Base-by-base conservation (phyloP, 129 eudicot genomes). In the Flaveria linearis region DNA sequence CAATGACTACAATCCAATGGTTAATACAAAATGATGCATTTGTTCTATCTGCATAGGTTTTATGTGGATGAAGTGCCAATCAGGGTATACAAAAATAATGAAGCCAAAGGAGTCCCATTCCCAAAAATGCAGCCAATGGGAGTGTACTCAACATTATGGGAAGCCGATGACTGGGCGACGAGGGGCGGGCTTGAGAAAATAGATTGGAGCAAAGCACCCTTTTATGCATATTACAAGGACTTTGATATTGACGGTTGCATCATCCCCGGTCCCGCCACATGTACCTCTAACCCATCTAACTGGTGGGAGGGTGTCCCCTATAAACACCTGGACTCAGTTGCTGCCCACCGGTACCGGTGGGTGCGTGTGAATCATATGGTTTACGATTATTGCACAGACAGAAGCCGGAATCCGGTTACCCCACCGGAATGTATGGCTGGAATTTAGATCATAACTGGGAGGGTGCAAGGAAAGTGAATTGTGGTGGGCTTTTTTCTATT, bases 81-180 rank as follows among this genome's bases (percentile, higher is more conserved):
- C 15, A 86, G 98, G 26, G 97, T 94, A 7, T 94, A 85, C 90
- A 94, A 91, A 81, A 94, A 94, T 85, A 81, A 91, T 66, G 98
- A 88, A 78, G 92, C 86, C 33, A 85, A 61, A 79, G 98, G 97
- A 7, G 72, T 94, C 13, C 93, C 91, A 46, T 94, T 26, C 81
- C 98, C 97, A 4, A 88, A 84, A 69, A 61, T 58, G 51, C 98
- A 94, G 65, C 93, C 98, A 62, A 91, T 94, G 98, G 93, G 97
- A 74, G 90, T 94, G 15, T 89, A 78, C 79, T 94, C 98, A 5
- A 94, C 98, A 12, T 67, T 94, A 58, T 94, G 98, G 98, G 98
- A 94, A 77, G 98, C 98, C 2, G 96, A 94, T 26, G 96, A 94
- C 41, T 91, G 98, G 98, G 98, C 98, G 9, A 94, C 98, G 45